Conservation (phyloP, 1,284 basidiomycete genomes). For the Entoloma clypeatum region DNA sequence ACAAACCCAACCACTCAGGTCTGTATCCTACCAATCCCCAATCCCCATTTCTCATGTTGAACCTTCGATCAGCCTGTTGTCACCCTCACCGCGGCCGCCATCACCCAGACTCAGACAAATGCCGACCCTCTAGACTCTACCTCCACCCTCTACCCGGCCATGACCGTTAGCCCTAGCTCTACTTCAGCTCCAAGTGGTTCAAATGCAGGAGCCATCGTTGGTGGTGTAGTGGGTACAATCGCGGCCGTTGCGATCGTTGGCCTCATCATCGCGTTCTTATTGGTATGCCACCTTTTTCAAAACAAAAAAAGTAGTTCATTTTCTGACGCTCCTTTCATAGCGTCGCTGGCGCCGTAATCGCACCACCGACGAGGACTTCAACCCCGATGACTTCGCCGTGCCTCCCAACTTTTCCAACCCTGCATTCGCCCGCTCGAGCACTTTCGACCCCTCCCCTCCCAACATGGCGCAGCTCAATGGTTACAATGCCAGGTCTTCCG, state of each 20-base stretch:
- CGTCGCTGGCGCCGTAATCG: conserved; percentile 33
- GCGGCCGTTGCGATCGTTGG: conserved; percentile 31
- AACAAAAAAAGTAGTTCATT: conserved; percentile 3
- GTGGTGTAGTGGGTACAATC: conserved; percentile 34
- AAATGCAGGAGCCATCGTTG: conserved; percentile 35
- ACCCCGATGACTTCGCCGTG: conserved; percentile 31
- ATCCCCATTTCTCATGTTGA: not conserved
- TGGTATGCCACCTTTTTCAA: conserved; percentile 24
- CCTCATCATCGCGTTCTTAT: conserved; percentile 32
- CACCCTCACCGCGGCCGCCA: conserved; percentile 11
- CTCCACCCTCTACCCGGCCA: conserved; percentile 8
- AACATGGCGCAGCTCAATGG: conserved; percentile 30
- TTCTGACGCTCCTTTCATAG: conserved; percentile 19
- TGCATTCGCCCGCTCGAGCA: conserved; percentile 19
- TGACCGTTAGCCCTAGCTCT: conserved; percentile 18
- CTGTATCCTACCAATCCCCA: too few species aligned
- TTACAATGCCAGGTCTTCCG: conserved; percentile 34
- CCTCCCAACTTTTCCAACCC: conserved; percentile 22
- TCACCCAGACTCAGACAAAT: conserved; percentile 13
- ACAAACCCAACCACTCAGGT: conserved; percentile 3
- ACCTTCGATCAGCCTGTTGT: conserved; percentile 5
- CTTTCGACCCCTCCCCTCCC: conserved; percentile 28
- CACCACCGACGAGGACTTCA: conserved; percentile 29
- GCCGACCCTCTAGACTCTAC: not conserved
- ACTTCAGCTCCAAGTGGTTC: conserved; percentile 24